phyloP scores from a whole-genome alignment of 2,329 filamentous ascomycete species.

The Mycosphaerella sp. region DNA sequence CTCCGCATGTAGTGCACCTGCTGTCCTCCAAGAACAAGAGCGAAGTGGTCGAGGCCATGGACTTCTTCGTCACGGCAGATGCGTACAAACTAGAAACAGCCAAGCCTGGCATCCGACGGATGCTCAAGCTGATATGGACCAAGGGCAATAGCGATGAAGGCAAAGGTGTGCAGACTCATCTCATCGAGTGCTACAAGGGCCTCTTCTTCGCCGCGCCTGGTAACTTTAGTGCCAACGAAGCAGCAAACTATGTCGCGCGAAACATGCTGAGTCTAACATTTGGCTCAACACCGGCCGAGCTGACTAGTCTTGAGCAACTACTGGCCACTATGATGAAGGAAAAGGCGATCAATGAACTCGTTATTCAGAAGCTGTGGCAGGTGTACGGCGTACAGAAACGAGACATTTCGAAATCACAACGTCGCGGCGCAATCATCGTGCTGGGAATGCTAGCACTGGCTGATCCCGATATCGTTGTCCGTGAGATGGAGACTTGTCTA shows the following conservation, averaged over 20 bases:
- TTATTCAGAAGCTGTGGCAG: slow-evolving; percentile 91
- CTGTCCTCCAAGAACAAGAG: slow-evolving; percentile 95
- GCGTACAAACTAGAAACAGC: slow-evolving; percentile 95
- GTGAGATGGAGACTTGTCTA: slow-evolving; percentile 91
- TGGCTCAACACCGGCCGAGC: slow-evolving; percentile 85
- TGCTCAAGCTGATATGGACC: slow-evolving; percentile 97
- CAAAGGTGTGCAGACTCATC: slow-evolving; percentile 91
- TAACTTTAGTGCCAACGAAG: slow-evolving; percentile 77
- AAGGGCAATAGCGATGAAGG: slow-evolving; percentile 99
- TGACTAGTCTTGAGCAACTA: slow-evolving; percentile 91
- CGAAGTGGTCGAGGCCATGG: slow-evolving; percentile 97
- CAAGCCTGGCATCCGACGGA: slow-evolving; percentile 83
- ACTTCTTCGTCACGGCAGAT: slow-evolving; percentile 92
- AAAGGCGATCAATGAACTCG: slow-evolving; percentile 74
- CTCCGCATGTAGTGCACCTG: slow-evolving; percentile 73
- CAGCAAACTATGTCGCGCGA: slow-evolving; percentile 88
- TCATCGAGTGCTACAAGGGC: slow-evolving; percentile 93
- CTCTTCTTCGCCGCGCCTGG: slow-evolving; percentile 95
- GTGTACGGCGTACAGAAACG: slow-evolving; percentile 92
- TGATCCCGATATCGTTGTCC: slow-evolving; percentile 84
- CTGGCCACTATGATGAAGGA: slow-evolving; percentile 97
- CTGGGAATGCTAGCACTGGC: slow-evolving; percentile 94
- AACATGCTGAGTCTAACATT: slow-evolving; percentile 99
- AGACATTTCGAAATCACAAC: slow-evolving; percentile 85
- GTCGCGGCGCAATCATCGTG: slow-evolving; percentile 90